Evolutionary conservation across 805 yeast species (phyloP).

Genomic region (Wickerhamomyces rabaulensis): DNA sequence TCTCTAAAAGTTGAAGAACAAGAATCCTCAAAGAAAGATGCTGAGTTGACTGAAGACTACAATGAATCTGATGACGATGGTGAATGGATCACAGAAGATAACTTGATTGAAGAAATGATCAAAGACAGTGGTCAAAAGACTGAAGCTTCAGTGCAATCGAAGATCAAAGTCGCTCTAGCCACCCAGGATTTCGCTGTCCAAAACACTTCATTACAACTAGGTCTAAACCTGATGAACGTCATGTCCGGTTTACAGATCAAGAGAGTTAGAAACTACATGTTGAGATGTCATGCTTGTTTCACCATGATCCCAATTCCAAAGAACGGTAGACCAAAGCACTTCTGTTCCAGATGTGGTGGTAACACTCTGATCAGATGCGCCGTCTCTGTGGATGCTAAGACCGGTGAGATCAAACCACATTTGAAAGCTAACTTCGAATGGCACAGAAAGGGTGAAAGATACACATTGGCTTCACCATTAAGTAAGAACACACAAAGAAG

Average conservation of each 20-base stretch:
- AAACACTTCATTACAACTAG: conserved; percentile 88
- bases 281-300: conserved; percentile 97
- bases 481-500: conserved; percentile 68
- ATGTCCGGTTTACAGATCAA: conserved; percentile 81
- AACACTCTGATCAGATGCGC: conserved; percentile 86
- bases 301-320: conserved; percentile 72
- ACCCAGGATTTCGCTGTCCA: conserved; percentile 98
- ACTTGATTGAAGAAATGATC: conserved; percentile 61
- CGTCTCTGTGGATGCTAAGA: conserved; percentile 69
- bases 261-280: conserved; percentile 85
- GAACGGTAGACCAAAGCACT: conserved; percentile 72
- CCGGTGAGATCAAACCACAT: conserved; percentile 85
- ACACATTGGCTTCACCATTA: conserved; percentile 81
- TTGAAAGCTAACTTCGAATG: conserved; percentile 89
- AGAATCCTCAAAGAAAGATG: conserved; percentile 1
- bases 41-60: conserved; percentile 25
- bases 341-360: conserved; percentile 96
- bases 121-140: conserved; percentile 65
- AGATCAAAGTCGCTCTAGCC: conserved; percentile 76
- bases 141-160: conserved; percentile 26
- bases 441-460: conserved; percentile 83
- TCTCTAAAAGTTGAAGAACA: conserved; percentile 2
- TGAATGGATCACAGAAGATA: conserved; percentile 94
- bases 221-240: conserved; percentile 78
- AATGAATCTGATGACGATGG: conserved; percentile 70